Evolutionary conservation across 2,329 filamentous ascomycete genomes (phyloP).

Genomic region (Tolypocladium paradoxum): DNA sequence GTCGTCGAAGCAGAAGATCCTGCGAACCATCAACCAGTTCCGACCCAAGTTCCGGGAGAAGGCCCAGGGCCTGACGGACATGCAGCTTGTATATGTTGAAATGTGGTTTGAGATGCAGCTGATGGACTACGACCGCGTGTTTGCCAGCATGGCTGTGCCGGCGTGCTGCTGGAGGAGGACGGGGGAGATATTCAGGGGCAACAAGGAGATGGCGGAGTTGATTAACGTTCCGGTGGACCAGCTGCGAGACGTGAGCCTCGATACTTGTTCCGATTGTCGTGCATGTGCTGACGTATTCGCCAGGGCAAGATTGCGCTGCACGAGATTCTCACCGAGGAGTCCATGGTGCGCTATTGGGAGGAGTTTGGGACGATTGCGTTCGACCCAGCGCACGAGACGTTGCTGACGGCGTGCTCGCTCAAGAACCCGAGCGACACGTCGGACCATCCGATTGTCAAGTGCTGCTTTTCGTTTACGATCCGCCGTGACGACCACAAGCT

Average conservation of each 20-base stretch:
- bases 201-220: slow-evolving; percentile 97
- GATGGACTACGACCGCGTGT: slow-evolving; percentile 97
- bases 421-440: slow-evolving; percentile 68
- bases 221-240: slow-evolving; percentile 88
- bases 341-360: slow-evolving; percentile 95
- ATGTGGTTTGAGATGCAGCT: slow-evolving; percentile 98
- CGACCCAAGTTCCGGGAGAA: slow-evolving; percentile 92
- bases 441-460: slow-evolving; percentile 66
- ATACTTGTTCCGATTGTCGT: neutral
- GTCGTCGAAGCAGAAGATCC: slow-evolving; percentile 77
- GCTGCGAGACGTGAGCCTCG: slow-evolving; percentile 67
- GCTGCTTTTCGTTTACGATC: slow-evolving; percentile 97
- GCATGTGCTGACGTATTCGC: slow-evolving; percentile 7
- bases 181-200: slow-evolving; percentile 92
- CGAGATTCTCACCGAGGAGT: slow-evolving; percentile 91
- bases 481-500: slow-evolving; percentile 91
- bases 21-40: slow-evolving; percentile 85
- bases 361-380: slow-evolving; percentile 98
- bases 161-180: slow-evolving; percentile 96
- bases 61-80: slow-evolving; percentile 83
- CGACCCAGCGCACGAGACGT: slow-evolving; percentile 84
- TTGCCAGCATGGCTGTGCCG: slow-evolving; percentile 97
- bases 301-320: slow-evolving; percentile 91
- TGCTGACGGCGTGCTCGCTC: slow-evolving; percentile 84
- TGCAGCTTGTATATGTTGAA: slow-evolving; percentile 88